Evolutionary conservation across 805 yeast genomes (phyloP).

Genomic region (Candida silvicultrix): DNA sequence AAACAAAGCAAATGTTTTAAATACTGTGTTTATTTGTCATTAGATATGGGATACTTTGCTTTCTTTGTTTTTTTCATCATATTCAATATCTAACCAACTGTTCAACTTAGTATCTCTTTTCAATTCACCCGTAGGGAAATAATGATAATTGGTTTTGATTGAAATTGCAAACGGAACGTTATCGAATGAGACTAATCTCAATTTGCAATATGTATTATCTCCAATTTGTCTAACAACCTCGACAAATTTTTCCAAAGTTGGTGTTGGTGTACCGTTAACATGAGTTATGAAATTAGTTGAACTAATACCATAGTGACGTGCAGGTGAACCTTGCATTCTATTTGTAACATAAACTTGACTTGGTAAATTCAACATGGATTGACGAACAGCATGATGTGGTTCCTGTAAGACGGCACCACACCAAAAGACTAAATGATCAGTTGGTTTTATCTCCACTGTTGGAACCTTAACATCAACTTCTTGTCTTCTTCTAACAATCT

Average conservation of each 20-base stretch:
- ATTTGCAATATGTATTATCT: constrained; percentile 74
- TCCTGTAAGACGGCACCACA: constrained; percentile 77
- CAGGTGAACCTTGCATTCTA: constrained; percentile 79
- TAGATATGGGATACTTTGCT: constrained; percentile 14
- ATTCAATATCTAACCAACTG: constrained; percentile 51
- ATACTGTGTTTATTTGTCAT: too few species aligned
- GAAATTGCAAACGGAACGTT: constrained; percentile 83
- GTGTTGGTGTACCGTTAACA: constrained; percentile 71
- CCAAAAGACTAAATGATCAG: constrained; percentile 71
- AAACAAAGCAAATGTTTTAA: too few species aligned
- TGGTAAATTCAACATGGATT: constrained; percentile 70
- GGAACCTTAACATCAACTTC: constrained; percentile 57
- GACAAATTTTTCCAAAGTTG: constrained; percentile 62
- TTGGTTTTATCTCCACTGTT: constrained; percentile 54
- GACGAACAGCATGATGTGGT: constrained; percentile 92
- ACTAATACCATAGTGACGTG: constrained; percentile 71
- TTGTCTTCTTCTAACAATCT: constrained; percentile 65
- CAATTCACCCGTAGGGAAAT: constrained; percentile 69
- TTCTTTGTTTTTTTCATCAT: constrained; percentile 29
- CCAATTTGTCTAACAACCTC: constrained; percentile 62
- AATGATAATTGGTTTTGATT: constrained; percentile 81
- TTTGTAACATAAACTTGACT: constrained; percentile 79
- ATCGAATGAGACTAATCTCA: constrained; percentile 79
- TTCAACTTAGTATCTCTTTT: constrained; percentile 39
- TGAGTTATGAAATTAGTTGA: constrained; percentile 85